A percentile compares a stretch with the other conserved stretches of the same genome.
Conservation (phyloP, 345 rosid species). For the Bretschneidera sinensis region DNA sequence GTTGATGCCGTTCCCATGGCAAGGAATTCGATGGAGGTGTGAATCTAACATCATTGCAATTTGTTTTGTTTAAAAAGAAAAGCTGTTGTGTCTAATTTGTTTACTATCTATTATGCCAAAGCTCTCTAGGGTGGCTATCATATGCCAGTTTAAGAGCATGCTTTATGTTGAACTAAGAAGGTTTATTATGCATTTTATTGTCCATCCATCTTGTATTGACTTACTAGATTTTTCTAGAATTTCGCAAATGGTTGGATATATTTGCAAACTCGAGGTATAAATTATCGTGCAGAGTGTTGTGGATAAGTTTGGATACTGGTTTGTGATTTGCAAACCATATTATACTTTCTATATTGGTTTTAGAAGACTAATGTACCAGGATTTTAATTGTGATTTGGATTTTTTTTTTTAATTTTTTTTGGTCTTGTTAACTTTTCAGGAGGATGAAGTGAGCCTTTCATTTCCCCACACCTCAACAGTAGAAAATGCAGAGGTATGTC, state of each 20-base stretch:
- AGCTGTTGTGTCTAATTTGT: conserved; percentile 1
- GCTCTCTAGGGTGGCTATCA: background rate
- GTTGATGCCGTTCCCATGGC: conserved; percentile 45
- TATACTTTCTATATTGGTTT: too few species aligned
- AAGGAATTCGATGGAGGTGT: conserved; percentile 66
- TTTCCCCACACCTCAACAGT: conserved; percentile 39
- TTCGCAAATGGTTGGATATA: too few species aligned
- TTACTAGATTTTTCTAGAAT: too few species aligned
- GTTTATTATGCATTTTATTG: too few species aligned
- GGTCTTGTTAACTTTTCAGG: conserved; percentile 38
- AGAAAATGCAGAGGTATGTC: conserved; percentile 48
- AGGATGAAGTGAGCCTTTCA: conserved; percentile 50
- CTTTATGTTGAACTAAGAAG: too few species aligned
- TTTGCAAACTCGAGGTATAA: too few species aligned
- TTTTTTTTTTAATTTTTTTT: background rate
- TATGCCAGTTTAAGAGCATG: too few species aligned
- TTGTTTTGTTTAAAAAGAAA: background rate
- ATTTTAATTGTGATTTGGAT: background rate
- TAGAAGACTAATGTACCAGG: too few species aligned
- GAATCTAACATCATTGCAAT: conserved; percentile 12
- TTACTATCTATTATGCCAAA: background rate
- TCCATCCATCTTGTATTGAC: too few species aligned
- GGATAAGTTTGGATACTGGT: too few species aligned
- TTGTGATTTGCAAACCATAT: too few species aligned
- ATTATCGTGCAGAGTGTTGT: too few species aligned